Base-by-base conservation (phyloP, 345 rosid genomes). In the Pugionium cornutum region DNA sequence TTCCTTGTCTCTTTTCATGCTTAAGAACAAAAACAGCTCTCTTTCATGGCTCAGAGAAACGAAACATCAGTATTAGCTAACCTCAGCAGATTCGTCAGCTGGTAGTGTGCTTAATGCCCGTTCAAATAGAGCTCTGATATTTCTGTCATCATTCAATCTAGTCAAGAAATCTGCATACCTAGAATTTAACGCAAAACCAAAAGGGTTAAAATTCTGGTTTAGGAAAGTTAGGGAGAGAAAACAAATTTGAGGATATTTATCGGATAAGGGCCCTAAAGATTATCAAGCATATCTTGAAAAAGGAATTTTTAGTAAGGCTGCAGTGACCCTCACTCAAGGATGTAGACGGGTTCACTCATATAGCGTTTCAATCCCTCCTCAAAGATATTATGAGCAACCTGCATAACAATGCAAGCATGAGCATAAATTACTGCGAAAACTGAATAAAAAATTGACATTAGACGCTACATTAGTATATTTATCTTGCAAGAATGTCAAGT, bases 121-220 rank as follows among this genome's bases (percentile, higher is more conserved):
- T 78, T 92, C 98, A 82, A 89, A 92, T 59, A 92, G 74, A 73
- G 98, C 98, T 31, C 97, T 79, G 61, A 89, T 92, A 67, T 92
- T 92, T 70, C 83, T 89, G 66, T 89, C 98, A 66, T 92, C 98
- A 73, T 89, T 92, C 78, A 92, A 71, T 58, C 90, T 84, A 41
- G 86, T 82, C 89, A 92, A 92, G 76, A 92, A 92, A 78, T 89
- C 97, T 73, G 84, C 88, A 79, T 92, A 92, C 76, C 98, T 92
- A 82, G 74, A 78, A 62, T 59, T 60, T 26, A 58, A 73, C 64
- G 59, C 34, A 72, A 64, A 33, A 72, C 4, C 41, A n/a, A 4
- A 48, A 30, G 25, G 62, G 42, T 58, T 51, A 1, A 64, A 35
- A 58, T 29, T 64, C 29, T 35, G 40, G 41, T 9, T 57, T 25